Base-by-base conservation (phyloP, 805 yeast species). In the Teunomyces pallodes region DNA sequence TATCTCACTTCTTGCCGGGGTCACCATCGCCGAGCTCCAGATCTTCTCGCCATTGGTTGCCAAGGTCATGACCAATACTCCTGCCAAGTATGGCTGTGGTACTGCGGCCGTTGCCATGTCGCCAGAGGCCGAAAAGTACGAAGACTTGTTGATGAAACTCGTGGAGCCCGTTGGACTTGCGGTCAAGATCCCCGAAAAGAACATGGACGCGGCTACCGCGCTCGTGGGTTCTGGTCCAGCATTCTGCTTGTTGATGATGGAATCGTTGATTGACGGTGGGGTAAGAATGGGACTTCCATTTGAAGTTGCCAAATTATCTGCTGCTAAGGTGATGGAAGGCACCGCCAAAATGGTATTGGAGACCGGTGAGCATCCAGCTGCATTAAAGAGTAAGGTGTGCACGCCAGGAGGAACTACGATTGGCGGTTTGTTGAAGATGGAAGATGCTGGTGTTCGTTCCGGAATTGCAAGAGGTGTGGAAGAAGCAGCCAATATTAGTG, bases 321-420 rank as follows among this genome's bases (percentile, higher is more conserved):
- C 98, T 9, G 87, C 96, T 27, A 92, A 90, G 69, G 96, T 92
- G 14, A 77, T 90, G 82, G 91, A 86, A 65, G 99, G 99, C 20
- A 87, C 97, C 10, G 92, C 94, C 12, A 84, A 83, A 68, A 87
- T 94, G 97, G 91, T 86, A 1, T 79, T 84, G 53, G 80, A 82
- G 55, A 84, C 90, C 9, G 90, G 89, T 3, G 81, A 77, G 39
- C 97, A 92, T 61, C 99, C 99, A 9, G 92, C 94, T 14, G 89
- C 80, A 9, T 77, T 94, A 64, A 88, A 88, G 64, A 83, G 87
- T 64, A 85, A 84, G 58, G 94, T 94, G 7, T 90, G 97, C 64
- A 94, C 99, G 0, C 99, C 99, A 20, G 99, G 94, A 28, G 99
- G 99, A 30, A 91, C 97, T 44, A 94, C 99, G 3, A 94, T 94